These are phyloP conservation scores for Viola pubescens DNA, from an alignment of 441 rosid species.

Conservation along the genomic window DNA sequence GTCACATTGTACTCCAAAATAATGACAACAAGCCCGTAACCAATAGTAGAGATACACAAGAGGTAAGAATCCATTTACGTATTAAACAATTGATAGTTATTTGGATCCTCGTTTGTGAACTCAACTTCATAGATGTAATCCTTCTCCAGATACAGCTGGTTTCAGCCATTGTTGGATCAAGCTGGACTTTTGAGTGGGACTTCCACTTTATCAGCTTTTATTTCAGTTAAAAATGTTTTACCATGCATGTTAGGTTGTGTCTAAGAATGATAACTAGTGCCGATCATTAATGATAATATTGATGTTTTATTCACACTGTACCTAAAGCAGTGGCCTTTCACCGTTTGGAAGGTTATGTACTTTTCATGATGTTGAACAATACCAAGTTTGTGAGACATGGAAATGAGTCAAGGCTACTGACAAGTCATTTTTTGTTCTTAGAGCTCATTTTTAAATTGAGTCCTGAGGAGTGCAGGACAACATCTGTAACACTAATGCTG, in stretches of 20 bases:
- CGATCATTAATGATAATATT: no score
- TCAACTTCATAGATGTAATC: neutral
- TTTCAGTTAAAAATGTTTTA: neutral
- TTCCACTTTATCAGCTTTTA: neutral
- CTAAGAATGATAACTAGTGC: no score
- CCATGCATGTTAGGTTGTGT: neutral
- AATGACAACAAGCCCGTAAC: conserved; percentile 93
- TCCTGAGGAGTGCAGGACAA: no score
- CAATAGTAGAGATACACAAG: conserved; percentile 94
- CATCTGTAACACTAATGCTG: neutral
- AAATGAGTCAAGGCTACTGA: neutral
- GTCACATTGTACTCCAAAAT: conserved; percentile 71
- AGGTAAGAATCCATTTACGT: conserved; percentile 37
- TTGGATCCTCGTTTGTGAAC: conserved; percentile 4
- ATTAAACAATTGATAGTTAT: neutral
- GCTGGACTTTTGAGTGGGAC: neutral
- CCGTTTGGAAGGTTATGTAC: neutral
- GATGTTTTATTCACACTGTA: neutral
- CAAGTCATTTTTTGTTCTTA: neutral
- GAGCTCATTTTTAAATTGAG: neutral
- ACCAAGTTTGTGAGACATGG: neutral
- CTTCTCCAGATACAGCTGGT: neutral
- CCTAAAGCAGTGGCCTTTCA: neutral
- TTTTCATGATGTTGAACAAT: neutral
- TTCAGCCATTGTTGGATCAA: neutral